Evolutionary conservation across 2,329 filamentous ascomycete species (phyloP).

Genomic region (Onygenales sp.): DNA sequence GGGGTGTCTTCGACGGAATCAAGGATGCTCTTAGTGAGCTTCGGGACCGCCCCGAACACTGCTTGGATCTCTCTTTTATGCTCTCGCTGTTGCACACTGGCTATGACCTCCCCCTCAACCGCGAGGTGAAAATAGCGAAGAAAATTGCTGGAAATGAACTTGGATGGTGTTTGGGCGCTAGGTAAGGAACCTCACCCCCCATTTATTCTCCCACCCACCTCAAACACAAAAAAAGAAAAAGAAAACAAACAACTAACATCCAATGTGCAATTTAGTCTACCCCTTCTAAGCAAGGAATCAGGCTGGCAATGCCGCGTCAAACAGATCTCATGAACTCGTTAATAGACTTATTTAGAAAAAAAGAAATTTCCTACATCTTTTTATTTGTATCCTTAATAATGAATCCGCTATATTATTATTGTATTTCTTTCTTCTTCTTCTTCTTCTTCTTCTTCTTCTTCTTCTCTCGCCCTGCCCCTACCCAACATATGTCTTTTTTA

Average conservation of each 20-base stretch:
- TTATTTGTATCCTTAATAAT: not conserved
- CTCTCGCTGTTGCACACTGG: slow-evolving; percentile 83
- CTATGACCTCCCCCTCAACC: slow-evolving; percentile 94
- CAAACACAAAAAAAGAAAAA: not conserved
- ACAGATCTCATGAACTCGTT: slow-evolving; percentile 50
- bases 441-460: not conserved
- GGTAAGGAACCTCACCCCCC: slow-evolving; percentile 46
- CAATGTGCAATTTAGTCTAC: slow-evolving; percentile 55
- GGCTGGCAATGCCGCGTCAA: slow-evolving; percentile 86
- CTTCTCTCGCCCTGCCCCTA: not conserved
- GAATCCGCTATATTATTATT: not conserved
- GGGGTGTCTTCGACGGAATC: slow-evolving; percentile 71
- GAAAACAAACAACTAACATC: slow-evolving; percentile 27
- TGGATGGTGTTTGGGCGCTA: slow-evolving; percentile 95
- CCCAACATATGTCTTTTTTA: not conserved
- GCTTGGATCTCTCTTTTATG: slow-evolving; percentile 96
- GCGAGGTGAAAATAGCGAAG: slow-evolving; percentile 97
- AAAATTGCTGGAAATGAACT: slow-evolving; percentile 96
- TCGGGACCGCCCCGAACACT: slow-evolving; percentile 74
- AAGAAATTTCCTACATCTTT: not conserved
- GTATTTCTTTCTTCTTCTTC: not conserved
- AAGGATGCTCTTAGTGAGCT: slow-evolving; percentile 74
- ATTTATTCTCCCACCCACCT: not conserved
- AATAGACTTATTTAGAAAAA: not conserved
- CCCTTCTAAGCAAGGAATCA: slow-evolving; percentile 68